Evolutionary conservation across 768 basidiomycete genomes (phyloP).

Genomic region (Ramaria sp.): DNA sequence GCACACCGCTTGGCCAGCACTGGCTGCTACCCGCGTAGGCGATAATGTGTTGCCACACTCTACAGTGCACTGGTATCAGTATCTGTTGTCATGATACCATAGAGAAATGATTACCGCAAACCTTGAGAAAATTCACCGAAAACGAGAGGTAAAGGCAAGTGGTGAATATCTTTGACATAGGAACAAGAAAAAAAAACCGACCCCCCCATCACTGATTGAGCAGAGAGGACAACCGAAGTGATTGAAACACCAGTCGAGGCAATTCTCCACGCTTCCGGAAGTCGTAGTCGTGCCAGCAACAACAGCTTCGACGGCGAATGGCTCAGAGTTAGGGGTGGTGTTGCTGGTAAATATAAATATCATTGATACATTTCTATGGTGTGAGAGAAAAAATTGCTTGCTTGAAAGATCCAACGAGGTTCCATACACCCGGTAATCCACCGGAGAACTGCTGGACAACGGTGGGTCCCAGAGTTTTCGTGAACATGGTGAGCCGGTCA

Average conservation of each 20-base stretch:
- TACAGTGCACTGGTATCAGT: not conserved
- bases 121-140: not conserved
- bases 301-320: slow-evolving; percentile 6
- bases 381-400: not conserved
- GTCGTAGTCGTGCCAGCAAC: slow-evolving; percentile 3
- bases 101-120: not conserved
- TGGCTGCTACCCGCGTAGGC: not conserved
- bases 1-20: not conserved
- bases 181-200: not conserved
- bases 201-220: slow-evolving; percentile 6
- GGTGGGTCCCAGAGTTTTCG: not conserved
- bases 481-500: slow-evolving; percentile 51
- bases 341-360: slow-evolving; percentile 1
- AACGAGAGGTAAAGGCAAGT: not conserved
- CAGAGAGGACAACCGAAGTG: slow-evolving; percentile 2
- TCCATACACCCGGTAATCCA: slow-evolving; percentile 2
- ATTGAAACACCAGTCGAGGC: not conserved
- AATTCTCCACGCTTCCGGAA: slow-evolving; percentile 6
- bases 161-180: not conserved
- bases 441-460: not conserved
- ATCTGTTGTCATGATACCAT: not conserved
- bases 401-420: slow-evolving; percentile 6
- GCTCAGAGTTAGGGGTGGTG: slow-evolving; percentile 4
- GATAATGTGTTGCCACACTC: slow-evolving; percentile 7
- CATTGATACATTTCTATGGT: not conserved